Base-by-base conservation (phyloP, 148 eudicot species). In the Vaccinium macrocarpon region DNA sequence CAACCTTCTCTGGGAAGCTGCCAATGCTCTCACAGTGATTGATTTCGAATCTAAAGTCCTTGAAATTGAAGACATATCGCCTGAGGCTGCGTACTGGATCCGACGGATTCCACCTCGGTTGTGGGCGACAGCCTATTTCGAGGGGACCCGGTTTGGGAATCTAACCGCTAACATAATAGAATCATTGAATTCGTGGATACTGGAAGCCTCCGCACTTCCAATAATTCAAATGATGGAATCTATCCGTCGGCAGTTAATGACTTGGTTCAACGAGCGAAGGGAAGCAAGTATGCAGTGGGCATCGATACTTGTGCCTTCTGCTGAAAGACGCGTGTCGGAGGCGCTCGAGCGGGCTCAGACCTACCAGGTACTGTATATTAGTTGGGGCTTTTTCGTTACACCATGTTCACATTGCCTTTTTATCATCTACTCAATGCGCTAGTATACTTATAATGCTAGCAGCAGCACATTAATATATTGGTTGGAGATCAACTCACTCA, bases 221-320 rank as follows among this genome's bases (percentile, higher is more conserved):
- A 88, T 94, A 16, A 86, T 92, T 8, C 95, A 94, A 68, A 91
- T 92, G 97, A 94, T 94, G 97, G 97, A 94, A 84, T 87, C 86
- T 51, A 91, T 94, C 50, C 88, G 95, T 35, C 84, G 95, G 79
- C 92, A 92, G 66, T 86, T 94, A 23, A 92, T 91, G 92, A 91
- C 89, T 64, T 94, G 95, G 95, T 94, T 94, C 84, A 91, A 92
- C 27, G 95, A 92, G 80, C 85, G 97, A 18, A 92, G 95, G 51
- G 93, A 92, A 83, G 81, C 84, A 13, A 90, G 94, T 83, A 91
- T 90, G 92, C 90, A 87, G 71, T 91, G 95, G 95, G 84, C 89
- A 19, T 90, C 92, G 23, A 84, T 92, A 8, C 85, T 94, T 4
- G 95, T 92, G 16, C 97, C 95, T 6, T 83, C 85, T 50, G 95